These are phyloP conservation scores for Cephalotrichum gorgonifer DNA, from an alignment of 2,329 filamentous ascomycete species.

Conservation along the genomic window DNA sequence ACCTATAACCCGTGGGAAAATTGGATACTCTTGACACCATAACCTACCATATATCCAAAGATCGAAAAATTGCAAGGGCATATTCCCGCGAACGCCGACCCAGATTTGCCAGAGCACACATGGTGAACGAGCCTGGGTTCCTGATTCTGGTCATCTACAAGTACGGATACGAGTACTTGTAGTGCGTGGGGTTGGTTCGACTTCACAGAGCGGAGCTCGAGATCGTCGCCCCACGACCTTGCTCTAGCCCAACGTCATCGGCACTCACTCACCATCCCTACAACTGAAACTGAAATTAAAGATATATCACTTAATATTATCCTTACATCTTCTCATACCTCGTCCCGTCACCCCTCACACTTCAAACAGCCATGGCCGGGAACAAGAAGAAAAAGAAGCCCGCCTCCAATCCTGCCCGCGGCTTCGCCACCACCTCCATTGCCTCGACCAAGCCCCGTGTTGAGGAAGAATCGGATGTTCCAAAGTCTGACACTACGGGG, in stretches of 20 bases:
- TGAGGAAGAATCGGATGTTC: slow-evolving; percentile 37
- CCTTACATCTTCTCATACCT: not conserved
- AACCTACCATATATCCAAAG: too few species aligned
- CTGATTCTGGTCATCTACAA: too few species aligned
- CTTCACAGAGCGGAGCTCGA: not conserved
- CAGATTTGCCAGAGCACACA: too few species aligned
- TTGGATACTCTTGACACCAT: too few species aligned
- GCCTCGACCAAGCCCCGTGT: slow-evolving; percentile 64
- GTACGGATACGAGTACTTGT: too few species aligned
- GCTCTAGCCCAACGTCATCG: too few species aligned
- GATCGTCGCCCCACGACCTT: not conserved
- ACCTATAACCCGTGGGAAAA: too few species aligned
- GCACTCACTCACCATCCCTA: not conserved
- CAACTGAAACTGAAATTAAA: too few species aligned
- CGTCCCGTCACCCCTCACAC: not conserved
- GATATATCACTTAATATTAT: not conserved
- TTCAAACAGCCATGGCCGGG: not conserved
- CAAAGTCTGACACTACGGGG: slow-evolving; percentile 11
- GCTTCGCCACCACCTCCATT: slow-evolving; percentile 87
- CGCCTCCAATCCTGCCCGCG: slow-evolving; percentile 74
- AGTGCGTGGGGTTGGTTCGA: too few species aligned
- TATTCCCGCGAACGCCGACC: not conserved
- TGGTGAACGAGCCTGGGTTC: too few species aligned
- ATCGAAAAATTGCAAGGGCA: too few species aligned
- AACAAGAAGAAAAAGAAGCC: slow-evolving; percentile 85